Evolutionary conservation across 2,329 filamentous ascomycete genomes (phyloP), one percentile per base, ranked within the genome.

Genomic region (Sclerotinia borealis): DNA sequence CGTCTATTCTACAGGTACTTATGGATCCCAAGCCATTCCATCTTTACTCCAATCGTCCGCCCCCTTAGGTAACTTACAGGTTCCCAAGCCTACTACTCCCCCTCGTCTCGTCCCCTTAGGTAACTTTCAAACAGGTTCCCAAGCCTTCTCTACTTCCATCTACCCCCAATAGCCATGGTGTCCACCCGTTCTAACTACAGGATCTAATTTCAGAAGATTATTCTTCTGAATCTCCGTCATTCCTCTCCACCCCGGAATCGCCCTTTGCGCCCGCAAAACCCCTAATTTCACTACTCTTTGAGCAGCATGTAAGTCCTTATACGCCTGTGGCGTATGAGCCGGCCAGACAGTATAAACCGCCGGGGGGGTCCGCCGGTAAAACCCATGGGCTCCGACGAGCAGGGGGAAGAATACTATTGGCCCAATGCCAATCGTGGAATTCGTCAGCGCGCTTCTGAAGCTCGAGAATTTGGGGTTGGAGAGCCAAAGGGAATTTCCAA

Each of bases 101-200:
- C n/a, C n/a, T n/a, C n/a, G n/a, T n/a, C n/a, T n/a, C 48, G 1
- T 8, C 13, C 50, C 34, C n/a, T 17, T 36, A 5, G 34, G 50
- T 52, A 50, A 52, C 50, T 52, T 52, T 51, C 5, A 36, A 51
- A 27, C 31, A 52, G 50, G 50, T 37, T 52, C 50, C 50, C 34
- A 52, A 51, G 49, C 49, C 49, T 51, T n/a, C n/a, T 8, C 34
- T 19, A 13, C 4, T 15, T 25, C 15, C 9, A 29, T n/a, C 37
- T 54, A 54, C 51, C 51, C 39, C 22, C 51, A 54, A 22, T 39
- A 54, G 8, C 51, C 51, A 27, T n/a, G 51, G 22, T 27, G 17
- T 3, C 15, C 34, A 27, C 36, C 51, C 17, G 39, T 11, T 11
- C 36, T 41, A 2, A 27, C 51, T 8, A n/a, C 51, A 39, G 51